Percentiles rank a stretch among this genome's conserved stretches.
These are phyloP conservation scores for Pseudopyrenochaeta lycopersici DNA, from an alignment of 2,329 filamentous ascomycete species.

Conservation along the genomic window DNA sequence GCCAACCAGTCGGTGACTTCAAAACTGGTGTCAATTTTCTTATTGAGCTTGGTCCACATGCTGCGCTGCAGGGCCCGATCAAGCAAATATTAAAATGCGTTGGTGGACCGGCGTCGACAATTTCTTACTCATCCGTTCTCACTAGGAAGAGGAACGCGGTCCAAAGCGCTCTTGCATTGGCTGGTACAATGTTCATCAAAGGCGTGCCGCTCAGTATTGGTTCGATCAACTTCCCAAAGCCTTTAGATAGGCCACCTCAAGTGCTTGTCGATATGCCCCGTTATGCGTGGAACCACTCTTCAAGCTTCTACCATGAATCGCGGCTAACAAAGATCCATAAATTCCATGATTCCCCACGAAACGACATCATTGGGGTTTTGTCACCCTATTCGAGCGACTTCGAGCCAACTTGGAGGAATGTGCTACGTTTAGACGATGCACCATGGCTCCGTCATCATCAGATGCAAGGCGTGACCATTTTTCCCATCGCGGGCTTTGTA, in stretches of 20 bases:
- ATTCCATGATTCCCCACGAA: slow-evolving; percentile 23
- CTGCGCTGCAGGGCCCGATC: slow-evolving; percentile 33
- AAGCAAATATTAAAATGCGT: slow-evolving; percentile 29
- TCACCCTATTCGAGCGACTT: slow-evolving; percentile 30
- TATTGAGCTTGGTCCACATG: slow-evolving; percentile 35
- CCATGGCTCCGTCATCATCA: slow-evolving; percentile 61
- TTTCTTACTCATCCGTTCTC: slow-evolving; percentile 21
- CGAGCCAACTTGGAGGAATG: slow-evolving; percentile 56
- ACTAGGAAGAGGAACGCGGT: slow-evolving; percentile 35
- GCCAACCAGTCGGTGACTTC: slow-evolving; percentile 13
- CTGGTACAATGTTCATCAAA: slow-evolving; percentile 19
- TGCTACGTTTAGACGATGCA: slow-evolving; percentile 51
- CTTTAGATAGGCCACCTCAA: slow-evolving; percentile 22
- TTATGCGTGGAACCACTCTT: slow-evolving; percentile 44
- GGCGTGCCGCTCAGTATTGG: slow-evolving; percentile 25
- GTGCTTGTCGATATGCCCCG: slow-evolving; percentile 36
- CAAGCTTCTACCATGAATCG: slow-evolving; percentile 28
- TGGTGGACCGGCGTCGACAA: slow-evolving; percentile 22
- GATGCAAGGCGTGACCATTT: slow-evolving; percentile 43
- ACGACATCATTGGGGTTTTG: slow-evolving; percentile 31
- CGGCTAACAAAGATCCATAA: slow-evolving; percentile 16
- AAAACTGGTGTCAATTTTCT: slow-evolving; percentile 25
- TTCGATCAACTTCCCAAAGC: slow-evolving; percentile 34
- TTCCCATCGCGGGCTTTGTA: slow-evolving; percentile 45
- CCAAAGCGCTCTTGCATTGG: slow-evolving; percentile 25